Base-by-base conservation (phyloP, 2,329 filamentous ascomycete species). In the Penicillium rolfsii region DNA sequence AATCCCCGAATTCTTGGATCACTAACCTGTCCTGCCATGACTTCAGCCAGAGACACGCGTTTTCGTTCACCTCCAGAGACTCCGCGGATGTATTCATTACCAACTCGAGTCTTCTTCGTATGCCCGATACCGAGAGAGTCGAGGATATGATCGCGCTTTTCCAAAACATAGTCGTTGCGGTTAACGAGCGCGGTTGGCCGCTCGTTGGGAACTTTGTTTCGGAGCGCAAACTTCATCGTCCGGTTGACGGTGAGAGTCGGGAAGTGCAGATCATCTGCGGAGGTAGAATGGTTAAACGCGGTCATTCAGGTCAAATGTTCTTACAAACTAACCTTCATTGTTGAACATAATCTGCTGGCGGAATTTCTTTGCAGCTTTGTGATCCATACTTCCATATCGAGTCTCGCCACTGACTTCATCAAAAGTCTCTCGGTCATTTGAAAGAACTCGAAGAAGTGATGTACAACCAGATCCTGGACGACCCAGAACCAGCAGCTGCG, bases 231-330 rank as follows among this genome's bases (percentile, higher is more conserved):
- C 59, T 86, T 83, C 16, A 93, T 82, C 0, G 90, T 93, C 59
- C 91, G 84, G 1, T 89, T 88, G 4, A 93, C 89, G 0, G 87
- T 91, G 22, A 93, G 78, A 4, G 89, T 88, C 0, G 90, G 87
- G 64, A 91, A 93, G 70, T 92, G 89, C 24, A 88, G 80, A 70
- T 91, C 89, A 22, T 88, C 86, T 71, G 24, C 4, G 2, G 22
- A 24, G 3, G 28, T n/a, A 28, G 4, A 9, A 12, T 41, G 26
- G 8, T 3, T 12, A 28, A 57, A 36, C 4, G 5, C 14, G 35
- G 35, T 11, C n/a, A 9, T 9, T 14, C 4, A 9, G n/a, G 0
- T 30, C 12, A 28, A 26, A 0, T n/a, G 2, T 24, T 26, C 24
- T 5, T 11, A 36, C 33, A 40, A 9, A 5, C 36, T 36, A 50